Evolutionary conservation across 805 yeast species (phyloP), one percentile per base, ranked within the genome.

Genomic region (Myxozyma neotropica): DNA sequence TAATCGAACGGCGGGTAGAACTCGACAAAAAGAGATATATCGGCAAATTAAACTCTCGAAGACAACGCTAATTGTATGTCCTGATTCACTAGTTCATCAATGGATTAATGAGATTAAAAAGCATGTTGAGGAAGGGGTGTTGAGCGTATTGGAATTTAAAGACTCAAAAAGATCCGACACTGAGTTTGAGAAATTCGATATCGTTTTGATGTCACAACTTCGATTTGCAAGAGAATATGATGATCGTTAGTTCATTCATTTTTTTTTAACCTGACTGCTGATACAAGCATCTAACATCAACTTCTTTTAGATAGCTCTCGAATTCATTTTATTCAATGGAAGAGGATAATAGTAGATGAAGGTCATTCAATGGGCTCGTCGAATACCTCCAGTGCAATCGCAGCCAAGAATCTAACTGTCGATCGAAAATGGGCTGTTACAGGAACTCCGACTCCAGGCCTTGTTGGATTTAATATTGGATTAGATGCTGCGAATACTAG

Each of bases 401-500:
- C 83, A 35, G 83, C 88, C 19, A 76, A 75, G 35, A 72, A 74
- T 23, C 68, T 87, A 47, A 70, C 72, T 49, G 81, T 81, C 7
- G 92, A 86, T 67, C 76, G 89, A 52, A 78, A 81, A 60, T 86
- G 92, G 92, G 84, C 85, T 0, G 88, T 86, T 0, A 83, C 88
- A 0, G 91, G 92, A 31, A 86, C 92, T 0, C 91, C 91, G 3
- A 86, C 90, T 0, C 79, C 87, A 0, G 92, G 92, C 0, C 73
- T 86, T 53, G 84, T 90, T 0, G 79, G 78, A 45, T 35, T 56
- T 23, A 57, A 56, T 33, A 51, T 61, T 12, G 64, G 65, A 68
- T 84, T 6, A 3, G 79, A 85, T 76, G 76, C 76, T 53, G 78
- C 77, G 53, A 69, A 68, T 24, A 53, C 27, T 29, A 46, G 57